Conservation (phyloP, 441 rosid species). For the Populus trichocarpa region DNA sequence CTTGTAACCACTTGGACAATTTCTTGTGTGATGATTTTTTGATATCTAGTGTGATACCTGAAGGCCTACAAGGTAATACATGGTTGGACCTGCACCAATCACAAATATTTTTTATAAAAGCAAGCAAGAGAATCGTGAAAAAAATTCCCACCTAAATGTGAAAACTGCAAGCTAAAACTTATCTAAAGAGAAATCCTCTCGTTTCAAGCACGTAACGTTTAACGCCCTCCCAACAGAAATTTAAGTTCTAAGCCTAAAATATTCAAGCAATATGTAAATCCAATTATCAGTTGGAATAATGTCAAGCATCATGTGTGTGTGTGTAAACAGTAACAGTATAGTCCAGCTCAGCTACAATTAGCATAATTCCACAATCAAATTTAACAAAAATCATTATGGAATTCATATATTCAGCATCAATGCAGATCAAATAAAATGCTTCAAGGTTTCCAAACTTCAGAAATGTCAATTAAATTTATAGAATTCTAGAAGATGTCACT, state of each 20-base stretch:
- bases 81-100: constrained; percentile 72
- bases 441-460: too few relatives aligned
- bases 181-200: neutral
- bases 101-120: neutral
- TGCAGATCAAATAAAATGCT: too few relatives aligned
- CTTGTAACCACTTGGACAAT: constrained; percentile 90
- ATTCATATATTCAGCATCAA: too few relatives aligned
- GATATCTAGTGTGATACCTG: constrained; percentile 73
- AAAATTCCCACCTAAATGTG: neutral
- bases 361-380: too few relatives aligned
- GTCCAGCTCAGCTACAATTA: too few relatives aligned
- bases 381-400: too few relatives aligned
- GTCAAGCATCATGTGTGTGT: neutral
- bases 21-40: constrained; percentile 93
- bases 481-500: too few relatives aligned
- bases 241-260: neutral
- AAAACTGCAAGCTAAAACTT: neutral
- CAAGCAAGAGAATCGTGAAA: neutral
- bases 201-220: too few relatives aligned
- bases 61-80: constrained; percentile 83
- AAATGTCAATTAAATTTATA: too few relatives aligned
- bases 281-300: neutral
- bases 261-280: neutral
- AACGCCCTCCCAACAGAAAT: neutral
- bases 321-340: too few relatives aligned